Evolutionary conservation across 176 grass and related monocot genomes (phyloP), one percentile per base, ranked within the genome.

Genomic region (Urochloa ruziziensis): DNA sequence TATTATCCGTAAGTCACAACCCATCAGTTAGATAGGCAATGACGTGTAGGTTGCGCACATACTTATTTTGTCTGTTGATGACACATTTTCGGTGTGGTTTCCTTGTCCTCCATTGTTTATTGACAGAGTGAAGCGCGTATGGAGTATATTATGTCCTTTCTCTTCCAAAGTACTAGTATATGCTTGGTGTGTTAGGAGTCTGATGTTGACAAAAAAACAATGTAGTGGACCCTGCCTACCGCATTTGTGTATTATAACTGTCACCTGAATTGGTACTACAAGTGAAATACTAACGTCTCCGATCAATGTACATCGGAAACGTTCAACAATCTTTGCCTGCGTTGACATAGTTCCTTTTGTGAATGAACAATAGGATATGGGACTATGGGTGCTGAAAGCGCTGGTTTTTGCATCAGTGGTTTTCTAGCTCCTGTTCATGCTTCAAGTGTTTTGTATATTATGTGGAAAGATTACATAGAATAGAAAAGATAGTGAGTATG

Each of bases 31-130:
- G 33, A 39, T 77, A 29, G 74, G 23, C 60, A 19, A 33, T 68
- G 57, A 75, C 51, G 18, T 25, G 13, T 1, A n/a, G 4, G 18
- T 24, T 52, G 6, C 8, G 15, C 10, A 18, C 29, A 59, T 40
- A 48, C 10, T 57, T 59, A 72, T 10, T 24, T 80, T 85, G 30
- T 85, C 51, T 60, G 80, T 40, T n/a, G 7, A 61, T 21, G 2
- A 9, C 6, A 40, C 40, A 61, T 32, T 27, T 59, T 47, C 24
- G 32, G 81, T 42, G 40, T 70, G 24, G 25, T 67, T 80, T 15
- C 75, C 39, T 40, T 88, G 51, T 48, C 30, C 14, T 44, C 6
- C 17, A 0, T 87, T 80, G 37, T 67, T 74, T 79, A 37, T 60
- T 40, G 37, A 37, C 16, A 59, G 18, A 59, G 48, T 59, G 23